phyloP scores from a whole-genome alignment of 176 grass and related monocot species.

The Oryza punctata region DNA sequence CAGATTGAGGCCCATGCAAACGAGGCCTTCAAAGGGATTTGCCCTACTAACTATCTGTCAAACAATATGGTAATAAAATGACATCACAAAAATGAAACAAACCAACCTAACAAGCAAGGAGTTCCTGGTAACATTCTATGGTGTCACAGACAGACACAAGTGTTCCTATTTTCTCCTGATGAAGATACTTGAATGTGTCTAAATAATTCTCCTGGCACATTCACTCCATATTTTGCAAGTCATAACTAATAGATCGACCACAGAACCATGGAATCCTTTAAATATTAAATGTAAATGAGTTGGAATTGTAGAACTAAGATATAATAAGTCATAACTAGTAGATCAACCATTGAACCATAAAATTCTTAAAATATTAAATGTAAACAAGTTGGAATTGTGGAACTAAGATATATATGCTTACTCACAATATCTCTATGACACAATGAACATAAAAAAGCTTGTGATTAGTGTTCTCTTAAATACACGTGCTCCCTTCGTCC shows the following conservation, averaged over 20 bases:
- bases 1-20: background rate
- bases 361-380: background rate
- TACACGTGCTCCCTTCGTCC: background rate
- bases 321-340: background rate
- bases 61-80: background rate
- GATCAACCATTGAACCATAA: background rate
- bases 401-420: background rate
- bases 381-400: background rate
- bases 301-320: background rate
- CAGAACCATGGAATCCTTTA: background rate
- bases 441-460: too few relatives aligned
- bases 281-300: background rate
- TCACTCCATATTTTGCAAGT: constrained; percentile 1
- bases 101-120: background rate
- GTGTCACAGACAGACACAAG: background rate
- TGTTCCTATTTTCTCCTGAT: background rate
- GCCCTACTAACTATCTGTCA: background rate
- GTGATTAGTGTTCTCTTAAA: background rate
- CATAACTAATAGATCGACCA: background rate
- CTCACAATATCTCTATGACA: too few relatives aligned
- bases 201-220: too few relatives aligned
- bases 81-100: too few relatives aligned
- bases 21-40: background rate
- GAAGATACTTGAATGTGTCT: too few relatives aligned
- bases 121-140: background rate